Percentiles rank a stretch among this genome's conserved stretches.
Evolutionary conservation across 106 monocot species (phyloP).

Genomic region (Dendrobium chrysotoxum): DNA sequence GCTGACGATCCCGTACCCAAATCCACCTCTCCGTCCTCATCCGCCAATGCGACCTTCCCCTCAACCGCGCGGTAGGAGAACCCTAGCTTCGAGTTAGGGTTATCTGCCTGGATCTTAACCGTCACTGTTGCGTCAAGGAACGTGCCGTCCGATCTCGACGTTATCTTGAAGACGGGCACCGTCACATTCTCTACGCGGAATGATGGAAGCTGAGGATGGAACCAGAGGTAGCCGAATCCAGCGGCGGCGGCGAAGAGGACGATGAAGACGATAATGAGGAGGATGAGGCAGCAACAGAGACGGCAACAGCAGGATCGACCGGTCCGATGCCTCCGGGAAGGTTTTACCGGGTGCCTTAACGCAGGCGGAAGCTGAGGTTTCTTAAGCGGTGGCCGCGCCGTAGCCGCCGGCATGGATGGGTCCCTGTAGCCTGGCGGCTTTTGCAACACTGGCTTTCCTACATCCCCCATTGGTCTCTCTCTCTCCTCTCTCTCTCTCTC

Average conservation of each 20-base stretch:
- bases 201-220: slow-evolving; percentile 45
- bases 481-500: neutral
- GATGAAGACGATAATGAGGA: slow-evolving; percentile 21
- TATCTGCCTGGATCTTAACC: slow-evolving; percentile 25
- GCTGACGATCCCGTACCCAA: slow-evolving; percentile 18
- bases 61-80: slow-evolving; percentile 23
- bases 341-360: slow-evolving; percentile 30
- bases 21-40: slow-evolving; percentile 31
- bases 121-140: slow-evolving; percentile 28
- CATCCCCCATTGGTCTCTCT: neutral
- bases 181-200: slow-evolving; percentile 39
- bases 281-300: slow-evolving; percentile 34
- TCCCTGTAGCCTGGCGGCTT: slow-evolving; percentile 64
- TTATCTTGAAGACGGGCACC: slow-evolving; percentile 17
- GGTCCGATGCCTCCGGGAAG: slow-evolving; percentile 7
- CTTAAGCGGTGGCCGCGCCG: slow-evolving; percentile 13
- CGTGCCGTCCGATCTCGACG: slow-evolving; percentile 29
- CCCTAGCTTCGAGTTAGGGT: slow-evolving; percentile 53
- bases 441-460: slow-evolving; percentile 18
- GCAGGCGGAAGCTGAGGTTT: slow-evolving; percentile 35
- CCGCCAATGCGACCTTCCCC: slow-evolving; percentile 15
- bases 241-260: slow-evolving; percentile 34
- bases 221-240: slow-evolving; percentile 46
- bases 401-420: slow-evolving; percentile 17
- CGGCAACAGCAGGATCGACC: slow-evolving; percentile 30